Evolutionary conservation across 257 asterid genomes (phyloP), one percentile per base, ranked within the genome.

Genomic region (Jacaranda copaia): DNA sequence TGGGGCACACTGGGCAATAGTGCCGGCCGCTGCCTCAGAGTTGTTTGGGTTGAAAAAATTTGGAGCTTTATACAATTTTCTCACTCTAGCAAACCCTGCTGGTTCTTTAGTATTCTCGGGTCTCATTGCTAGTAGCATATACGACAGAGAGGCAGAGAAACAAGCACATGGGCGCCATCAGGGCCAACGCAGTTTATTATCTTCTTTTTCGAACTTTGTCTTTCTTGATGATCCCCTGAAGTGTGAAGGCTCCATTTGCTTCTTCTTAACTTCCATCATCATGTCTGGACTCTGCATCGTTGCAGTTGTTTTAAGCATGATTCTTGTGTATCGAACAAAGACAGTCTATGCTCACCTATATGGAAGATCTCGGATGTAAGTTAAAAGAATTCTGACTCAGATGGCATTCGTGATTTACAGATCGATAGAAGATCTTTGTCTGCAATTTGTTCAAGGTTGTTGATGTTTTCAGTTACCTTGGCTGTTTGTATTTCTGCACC

Each of bases 1-100:
- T 48, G 97, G 97, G 48, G 88, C 98, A 18, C 97, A 93, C 80
- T 91, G 97, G 97, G 97, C 96, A 0, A 91, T 93, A 14, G 94
- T 91, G 48, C 98, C 97, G 0, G 97, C 98, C 63, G 84, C 98
- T 36, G 92, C 93, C 40, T 93, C 98, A 0, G 98, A 93, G 84
- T 70, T 93, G 73, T 93, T 93, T 46, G 98, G 96, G 69, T 52
- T 93, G 76, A 91, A 91, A 81, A 93, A 91, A 66, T 93, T 93
- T 51, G 97, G 96, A 4, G 85, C 90, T 13, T 36, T 93, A 61
- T 93, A 93, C 78, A 93, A 89, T 85, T 93, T 91, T 69, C 87
- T 93, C 57, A 91, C 97, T 1, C 76, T 91, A 43, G 97, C 97
- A 8, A 89, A 87, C 82, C 98, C 98, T 1, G 92, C 94, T 0